phyloP scores from a whole-genome alignment of 2,329 filamentous ascomycete genomes.

The Pseudogymnoascus sp. region DNA sequence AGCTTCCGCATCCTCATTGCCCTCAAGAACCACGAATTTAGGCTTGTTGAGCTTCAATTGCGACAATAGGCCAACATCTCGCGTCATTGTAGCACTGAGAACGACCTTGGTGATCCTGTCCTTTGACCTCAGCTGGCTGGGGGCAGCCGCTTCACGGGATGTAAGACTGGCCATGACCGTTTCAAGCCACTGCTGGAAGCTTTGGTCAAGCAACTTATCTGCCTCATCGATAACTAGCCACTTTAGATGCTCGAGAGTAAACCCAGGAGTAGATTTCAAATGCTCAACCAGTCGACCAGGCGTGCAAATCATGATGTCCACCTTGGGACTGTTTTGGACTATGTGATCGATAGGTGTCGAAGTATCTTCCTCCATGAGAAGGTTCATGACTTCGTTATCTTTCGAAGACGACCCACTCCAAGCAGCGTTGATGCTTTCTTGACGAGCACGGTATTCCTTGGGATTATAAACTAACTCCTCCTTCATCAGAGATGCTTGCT shows the following conservation, averaged over 20 bases:
- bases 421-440: constrained; percentile 34
- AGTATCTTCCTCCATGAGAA: constrained; percentile 29
- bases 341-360: constrained; percentile 53
- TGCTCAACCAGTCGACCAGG: constrained; percentile 90
- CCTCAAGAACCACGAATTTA: constrained; percentile 67
- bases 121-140: constrained; percentile 17
- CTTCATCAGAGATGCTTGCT: constrained; percentile 55
- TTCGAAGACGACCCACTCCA: constrained; percentile 40
- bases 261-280: constrained; percentile 73
- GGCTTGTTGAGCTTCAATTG: constrained; percentile 67
- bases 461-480: constrained; percentile 63
- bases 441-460: constrained; percentile 42
- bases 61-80: constrained; percentile 71
- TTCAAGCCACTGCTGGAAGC: constrained; percentile 84
- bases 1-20: constrained; percentile 30
- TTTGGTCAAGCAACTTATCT: constrained; percentile 83
- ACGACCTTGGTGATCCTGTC: constrained; percentile 66
- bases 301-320: constrained; percentile 86
- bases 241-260: constrained; percentile 66
- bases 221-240: constrained; percentile 94
- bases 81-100: constrained; percentile 86
- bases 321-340: constrained; percentile 57
- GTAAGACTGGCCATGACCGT: constrained; percentile 57
- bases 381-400: constrained; percentile 35
- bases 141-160: constrained; percentile 10